Evolutionary conservation across 345 rosid genomes (phyloP), one percentile per base, ranked within the genome.

Genomic region (Eutrema heterophyllum): DNA sequence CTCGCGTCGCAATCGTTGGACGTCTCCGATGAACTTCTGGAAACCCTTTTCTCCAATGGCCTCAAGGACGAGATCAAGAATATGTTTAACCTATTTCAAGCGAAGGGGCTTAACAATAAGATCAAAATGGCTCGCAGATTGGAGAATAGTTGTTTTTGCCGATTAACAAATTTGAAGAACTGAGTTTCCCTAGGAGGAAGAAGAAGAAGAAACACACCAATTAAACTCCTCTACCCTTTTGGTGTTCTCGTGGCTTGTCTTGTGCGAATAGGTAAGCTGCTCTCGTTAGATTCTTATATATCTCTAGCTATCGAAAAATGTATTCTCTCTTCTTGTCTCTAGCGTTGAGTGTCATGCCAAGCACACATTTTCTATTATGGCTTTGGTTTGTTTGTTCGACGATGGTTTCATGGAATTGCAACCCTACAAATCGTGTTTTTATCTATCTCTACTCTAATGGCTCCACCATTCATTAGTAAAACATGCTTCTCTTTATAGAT

Each of bases 261-360:
- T 70, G 48, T 59, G 59, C 38, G 67, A 27, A 60, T 71, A 49
- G 67, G 67, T 60, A 49, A 50, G 52, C 33, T 50, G 12, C 32
- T 29, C 21, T 21, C 21, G 41, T 61, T 61, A 60, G 68, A 32
- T 39, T 48, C 11, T 53, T 21, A 21, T 21, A 11, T 48, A 59
- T 15, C 6, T 24, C 66, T 21, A 21, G 21, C 21, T 21, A 21
- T 21, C 21, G 21, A 21, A 21, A 21, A 21, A 0, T 0, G 1
- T 21, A 21, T 21, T 21, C 24, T 21, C 24, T 21, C 24, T 21
- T 21, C 24, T 21, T 21, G 2, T 27, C 43, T 29, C 26, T 62
- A 61, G 51, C 24, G 24, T 21, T 21, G 24, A 21, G 24, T 21
- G 24, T 21, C 24, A 21, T 21, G 24, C 12, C 30, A 45, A 18